Percentiles rank a stretch among this genome's conserved stretches.
Conservation (phyloP, 2,329 filamentous ascomycete genomes). For the Balansia obtecta region DNA sequence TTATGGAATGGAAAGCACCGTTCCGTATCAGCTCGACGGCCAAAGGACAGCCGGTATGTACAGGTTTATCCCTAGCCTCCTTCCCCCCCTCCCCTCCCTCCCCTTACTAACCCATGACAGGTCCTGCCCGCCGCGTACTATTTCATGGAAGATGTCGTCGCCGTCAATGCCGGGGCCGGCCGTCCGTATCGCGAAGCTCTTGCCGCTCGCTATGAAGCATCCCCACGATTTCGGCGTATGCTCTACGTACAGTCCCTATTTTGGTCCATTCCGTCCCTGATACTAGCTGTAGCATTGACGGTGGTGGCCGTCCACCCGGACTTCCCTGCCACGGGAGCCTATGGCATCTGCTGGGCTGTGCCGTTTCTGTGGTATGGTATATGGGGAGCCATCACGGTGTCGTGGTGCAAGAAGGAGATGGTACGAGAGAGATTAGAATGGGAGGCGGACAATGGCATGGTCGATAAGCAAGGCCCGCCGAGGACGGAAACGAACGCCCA, state of each 20-base stretch:
- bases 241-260: constrained; percentile 27
- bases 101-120: constrained; percentile 7
- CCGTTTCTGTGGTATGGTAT: constrained; percentile 24
- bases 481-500: neutral
- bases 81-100: neutral
- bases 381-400: constrained; percentile 23
- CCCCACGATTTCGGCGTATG: constrained; percentile 29
- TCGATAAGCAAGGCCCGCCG: neutral
- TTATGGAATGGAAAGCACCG: constrained; percentile 34
- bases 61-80: too few relatives aligned
- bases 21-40: constrained; percentile 52
- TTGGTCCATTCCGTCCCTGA: constrained; percentile 26
- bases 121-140: constrained; percentile 51
- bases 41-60: constrained; percentile 33
- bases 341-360: constrained; percentile 27
- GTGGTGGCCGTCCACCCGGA: constrained; percentile 21
- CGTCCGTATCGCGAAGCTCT: constrained; percentile 28
- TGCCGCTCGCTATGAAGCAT: constrained; percentile 28
- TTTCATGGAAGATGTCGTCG: constrained; percentile 54
- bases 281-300: constrained; percentile 25
- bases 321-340: constrained; percentile 23
- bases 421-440: constrained; percentile 24
- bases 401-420: constrained; percentile 26
- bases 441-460: constrained; percentile 13
- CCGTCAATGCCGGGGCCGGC: constrained; percentile 51